These are phyloP conservation scores for Rhodotorula sp. DNA, from an alignment of 1,284 basidiomycete species.

Conservation along the genomic window DNA sequence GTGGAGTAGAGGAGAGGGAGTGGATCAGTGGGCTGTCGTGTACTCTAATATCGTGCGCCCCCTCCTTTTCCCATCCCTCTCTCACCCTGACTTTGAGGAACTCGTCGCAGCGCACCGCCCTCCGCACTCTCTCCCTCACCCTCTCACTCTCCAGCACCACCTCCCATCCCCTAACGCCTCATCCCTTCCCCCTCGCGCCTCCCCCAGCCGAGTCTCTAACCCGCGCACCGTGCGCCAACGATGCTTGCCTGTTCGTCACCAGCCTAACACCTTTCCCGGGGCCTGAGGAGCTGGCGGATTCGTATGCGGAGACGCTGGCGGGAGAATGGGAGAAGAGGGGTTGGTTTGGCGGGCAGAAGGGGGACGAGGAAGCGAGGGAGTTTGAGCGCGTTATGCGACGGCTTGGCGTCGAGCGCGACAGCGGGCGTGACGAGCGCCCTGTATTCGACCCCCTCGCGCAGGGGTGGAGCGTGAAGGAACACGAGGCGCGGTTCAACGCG, in stretches of 20 bases:
- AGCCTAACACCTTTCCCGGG: constrained; percentile 38
- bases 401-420: neutral
- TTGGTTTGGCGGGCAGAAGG: neutral
- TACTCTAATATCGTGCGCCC: constrained; percentile 25
- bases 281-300: constrained; percentile 14
- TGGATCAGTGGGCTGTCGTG: constrained; percentile 28
- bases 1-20: constrained; percentile 21
- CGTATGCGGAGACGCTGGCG: neutral
- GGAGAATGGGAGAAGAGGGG: neutral
- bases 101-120: constrained; percentile 23
- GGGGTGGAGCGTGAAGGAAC: constrained; percentile 19
- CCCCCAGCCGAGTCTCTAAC: constrained; percentile 31
- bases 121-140: constrained; percentile 30
- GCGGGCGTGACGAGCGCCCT: too few relatives aligned
- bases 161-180: constrained; percentile 19
- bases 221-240: constrained; percentile 39
- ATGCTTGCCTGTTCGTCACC: constrained; percentile 40
- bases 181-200: constrained; percentile 35
- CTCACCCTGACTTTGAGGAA: neutral
- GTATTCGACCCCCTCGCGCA: neutral
- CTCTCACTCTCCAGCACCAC: constrained; percentile 30
- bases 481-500: constrained; percentile 30
- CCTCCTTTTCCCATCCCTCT: too few relatives aligned
- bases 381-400: neutral
- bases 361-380: neutral